These are phyloP conservation scores for Angomonas ambiguus DNA, from an alignment of 208 protist genomes.

Conservation along the genomic window DNA sequence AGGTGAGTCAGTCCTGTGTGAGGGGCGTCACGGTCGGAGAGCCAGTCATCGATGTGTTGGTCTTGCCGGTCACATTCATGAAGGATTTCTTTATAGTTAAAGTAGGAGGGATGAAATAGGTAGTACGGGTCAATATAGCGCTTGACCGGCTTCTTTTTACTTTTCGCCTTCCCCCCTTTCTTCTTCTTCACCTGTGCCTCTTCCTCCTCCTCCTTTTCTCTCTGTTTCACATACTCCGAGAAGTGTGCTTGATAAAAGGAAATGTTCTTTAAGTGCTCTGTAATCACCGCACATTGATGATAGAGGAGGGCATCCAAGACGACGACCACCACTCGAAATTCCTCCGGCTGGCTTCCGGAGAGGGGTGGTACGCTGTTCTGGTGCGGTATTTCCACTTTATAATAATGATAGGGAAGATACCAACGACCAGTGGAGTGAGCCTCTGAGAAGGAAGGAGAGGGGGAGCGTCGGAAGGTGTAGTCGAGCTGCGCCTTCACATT, in stretches of 20 bases:
- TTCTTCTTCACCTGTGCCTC: not conserved
- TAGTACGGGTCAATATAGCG: not conserved
- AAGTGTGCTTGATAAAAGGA: not conserved
- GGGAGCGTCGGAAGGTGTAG: not conserved
- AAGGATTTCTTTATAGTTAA: not conserved
- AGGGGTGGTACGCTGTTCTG: not conserved
- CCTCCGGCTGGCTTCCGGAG: too few species aligned
- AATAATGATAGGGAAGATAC: slow-evolving; percentile 4
- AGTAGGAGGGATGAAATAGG: not conserved
- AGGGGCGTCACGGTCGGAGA: not conserved
- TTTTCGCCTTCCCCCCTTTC: not conserved
- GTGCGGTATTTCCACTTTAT: not conserved
- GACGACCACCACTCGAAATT: not conserved
- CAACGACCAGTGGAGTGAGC: not conserved
- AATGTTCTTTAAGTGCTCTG: not conserved
- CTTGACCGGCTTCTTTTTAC: not conserved
- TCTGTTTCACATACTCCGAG: not conserved
- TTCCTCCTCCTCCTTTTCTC: not conserved
- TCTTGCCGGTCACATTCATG: not conserved
- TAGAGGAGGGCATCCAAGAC: not conserved
- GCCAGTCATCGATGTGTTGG: not conserved
- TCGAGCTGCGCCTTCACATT: not conserved
- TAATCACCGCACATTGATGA: not conserved
- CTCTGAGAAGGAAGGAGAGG: too few species aligned
- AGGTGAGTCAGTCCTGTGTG: not conserved